Evolutionary conservation across 164 flowering plant species (phyloP).

Genomic region (Tinospora cordifolia): DNA sequence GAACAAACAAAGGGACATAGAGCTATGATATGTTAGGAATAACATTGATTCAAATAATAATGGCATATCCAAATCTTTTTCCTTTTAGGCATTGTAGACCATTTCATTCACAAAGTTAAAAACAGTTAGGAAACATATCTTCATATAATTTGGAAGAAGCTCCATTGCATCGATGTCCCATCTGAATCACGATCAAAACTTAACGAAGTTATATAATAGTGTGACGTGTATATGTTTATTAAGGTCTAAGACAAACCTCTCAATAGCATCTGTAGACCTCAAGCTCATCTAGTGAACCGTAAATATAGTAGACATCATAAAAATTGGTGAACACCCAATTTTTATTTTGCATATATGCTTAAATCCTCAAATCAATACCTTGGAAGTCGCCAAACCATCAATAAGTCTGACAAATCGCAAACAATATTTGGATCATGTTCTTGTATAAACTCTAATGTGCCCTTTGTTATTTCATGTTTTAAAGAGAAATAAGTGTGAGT

Average conservation of each 20-base stretch:
- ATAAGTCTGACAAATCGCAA: slow-evolving; percentile 25
- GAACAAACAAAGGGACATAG: background rate
- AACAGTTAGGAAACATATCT: slow-evolving; percentile 31
- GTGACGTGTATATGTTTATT: too few relatives aligned
- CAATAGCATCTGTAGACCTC: slow-evolving; percentile 29
- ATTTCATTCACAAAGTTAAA: slow-evolving; percentile 35
- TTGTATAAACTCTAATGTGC: slow-evolving; percentile 9
- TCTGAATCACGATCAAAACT: slow-evolving; percentile 15
- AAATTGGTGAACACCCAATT: too few relatives aligned
- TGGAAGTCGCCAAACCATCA: slow-evolving; percentile 34
- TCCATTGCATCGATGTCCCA: slow-evolving; percentile 33
- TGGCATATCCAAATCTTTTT: slow-evolving; percentile 15
- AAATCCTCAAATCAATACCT: slow-evolving; percentile 19
- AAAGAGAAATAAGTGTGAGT: slow-evolving; percentile 25
- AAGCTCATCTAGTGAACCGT: slow-evolving; percentile 35
- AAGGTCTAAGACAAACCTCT: too few relatives aligned
- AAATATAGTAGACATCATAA: slow-evolving; percentile 40
- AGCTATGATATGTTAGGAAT: too few relatives aligned
- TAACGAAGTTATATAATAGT: too few relatives aligned
- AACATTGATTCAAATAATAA: too few relatives aligned
- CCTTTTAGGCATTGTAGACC: slow-evolving; percentile 25
- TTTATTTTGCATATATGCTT: too few relatives aligned
- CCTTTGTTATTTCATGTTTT: slow-evolving; percentile 2
- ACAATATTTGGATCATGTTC: slow-evolving; percentile 18
- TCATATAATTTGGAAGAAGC: slow-evolving; percentile 42